These are phyloP conservation scores for Cercospora sojina DNA, from an alignment of 2,329 filamentous ascomycete species.

Conservation along the genomic window DNA sequence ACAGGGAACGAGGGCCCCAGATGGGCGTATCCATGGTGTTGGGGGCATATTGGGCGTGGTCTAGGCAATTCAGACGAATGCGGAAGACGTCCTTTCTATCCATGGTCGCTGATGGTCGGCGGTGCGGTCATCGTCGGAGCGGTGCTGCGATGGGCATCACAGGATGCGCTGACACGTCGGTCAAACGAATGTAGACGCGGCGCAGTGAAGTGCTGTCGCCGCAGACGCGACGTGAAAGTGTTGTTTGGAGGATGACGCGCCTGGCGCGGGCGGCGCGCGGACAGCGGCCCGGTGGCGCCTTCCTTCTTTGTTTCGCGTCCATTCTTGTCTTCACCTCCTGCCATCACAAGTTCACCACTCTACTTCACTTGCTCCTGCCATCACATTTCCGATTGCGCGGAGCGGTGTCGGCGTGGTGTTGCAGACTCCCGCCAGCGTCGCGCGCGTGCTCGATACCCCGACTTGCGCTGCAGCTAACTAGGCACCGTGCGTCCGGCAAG, in stretches of 20 bases:
- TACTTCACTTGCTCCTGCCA: background rate
- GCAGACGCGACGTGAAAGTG: background rate
- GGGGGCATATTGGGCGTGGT: constrained; percentile 82
- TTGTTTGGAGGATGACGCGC: background rate
- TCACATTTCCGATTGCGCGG: background rate
- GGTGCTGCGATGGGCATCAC: background rate
- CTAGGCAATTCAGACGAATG: constrained; percentile 91
- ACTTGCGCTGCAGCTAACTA: background rate
- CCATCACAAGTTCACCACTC: background rate
- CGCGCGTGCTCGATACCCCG: background rate
- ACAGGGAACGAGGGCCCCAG: constrained; percentile 52
- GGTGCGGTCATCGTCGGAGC: constrained; percentile 30
- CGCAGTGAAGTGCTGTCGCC: background rate
- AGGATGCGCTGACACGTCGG: background rate
- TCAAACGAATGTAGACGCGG: background rate
- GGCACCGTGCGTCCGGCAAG: background rate
- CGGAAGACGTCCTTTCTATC: constrained; percentile 58
- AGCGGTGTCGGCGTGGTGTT: background rate
- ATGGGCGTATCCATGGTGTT: constrained; percentile 79
- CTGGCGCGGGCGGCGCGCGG: background rate
- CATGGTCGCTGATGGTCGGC: constrained; percentile 31
- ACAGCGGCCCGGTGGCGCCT: background rate
- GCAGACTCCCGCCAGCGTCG: background rate
- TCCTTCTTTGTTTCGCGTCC: background rate
- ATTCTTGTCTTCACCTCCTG: background rate